Evolutionary conservation across 495 filamentous ascomycete genomes (phyloP).

Genomic region (Pyrenula aspistea): DNA sequence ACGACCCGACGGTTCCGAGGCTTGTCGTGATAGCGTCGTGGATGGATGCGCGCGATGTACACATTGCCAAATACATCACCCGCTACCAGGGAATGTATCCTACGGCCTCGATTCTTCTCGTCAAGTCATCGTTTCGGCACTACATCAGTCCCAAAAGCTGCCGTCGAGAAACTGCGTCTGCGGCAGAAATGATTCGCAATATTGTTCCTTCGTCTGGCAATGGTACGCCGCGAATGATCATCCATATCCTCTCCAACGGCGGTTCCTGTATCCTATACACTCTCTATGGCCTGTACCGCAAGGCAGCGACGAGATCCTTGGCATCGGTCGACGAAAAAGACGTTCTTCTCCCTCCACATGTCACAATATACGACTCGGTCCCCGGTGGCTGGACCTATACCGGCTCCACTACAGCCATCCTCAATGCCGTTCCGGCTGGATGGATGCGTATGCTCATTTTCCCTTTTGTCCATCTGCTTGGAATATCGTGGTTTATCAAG

Average conservation of each 20-base stretch:
- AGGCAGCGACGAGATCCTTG: neutral
- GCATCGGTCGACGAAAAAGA: neutral
- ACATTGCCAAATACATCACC: conserved; percentile 29
- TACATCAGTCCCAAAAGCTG: neutral
- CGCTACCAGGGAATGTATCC: conserved; percentile 27
- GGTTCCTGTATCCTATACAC: conserved; percentile 2
- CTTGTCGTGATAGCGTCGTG: conserved; percentile 31
- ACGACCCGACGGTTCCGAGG: conserved; percentile 3
- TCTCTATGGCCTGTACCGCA: conserved; percentile 2
- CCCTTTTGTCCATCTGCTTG: neutral
- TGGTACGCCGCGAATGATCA: neutral
- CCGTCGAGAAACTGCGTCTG: neutral
- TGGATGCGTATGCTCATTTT: neutral
- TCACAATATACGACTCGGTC: conserved; percentile 8
- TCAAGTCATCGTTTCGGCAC: neutral
- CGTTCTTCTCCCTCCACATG: conserved; percentile 3
- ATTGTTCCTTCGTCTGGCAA: conserved; percentile 1
- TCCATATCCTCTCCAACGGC: conserved; percentile 12
- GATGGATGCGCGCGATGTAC: conserved; percentile 22
- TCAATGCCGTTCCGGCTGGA: conserved; percentile 1
- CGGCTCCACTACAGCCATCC: conserved; percentile 1
- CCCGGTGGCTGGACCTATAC: conserved; percentile 4
- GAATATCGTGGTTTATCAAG: neutral
- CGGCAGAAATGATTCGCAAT: neutral
- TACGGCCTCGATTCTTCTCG: conserved; percentile 16